These are phyloP conservation scores for Neofusicoccum kwambonambiense DNA, from an alignment of 2,329 filamentous ascomycete genomes.

Conservation along the genomic window DNA sequence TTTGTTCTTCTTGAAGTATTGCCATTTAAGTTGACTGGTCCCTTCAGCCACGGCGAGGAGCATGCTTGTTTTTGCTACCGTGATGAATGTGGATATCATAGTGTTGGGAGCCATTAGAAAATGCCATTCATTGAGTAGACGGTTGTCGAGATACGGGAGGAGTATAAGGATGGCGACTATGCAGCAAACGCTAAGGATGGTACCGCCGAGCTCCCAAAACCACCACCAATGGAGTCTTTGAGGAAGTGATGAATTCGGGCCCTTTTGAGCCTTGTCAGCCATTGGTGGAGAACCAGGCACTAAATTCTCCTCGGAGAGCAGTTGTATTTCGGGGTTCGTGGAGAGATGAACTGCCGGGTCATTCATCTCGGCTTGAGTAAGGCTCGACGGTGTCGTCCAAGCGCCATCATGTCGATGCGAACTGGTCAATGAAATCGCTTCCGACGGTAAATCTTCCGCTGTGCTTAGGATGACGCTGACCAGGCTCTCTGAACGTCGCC, in stretches of 20 bases:
- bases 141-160: slow-evolving; percentile 15
- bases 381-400: too few species aligned
- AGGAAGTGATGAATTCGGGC: background rate
- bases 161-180: slow-evolving; percentile 15
- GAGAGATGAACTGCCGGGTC: too few species aligned
- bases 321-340: too few species aligned
- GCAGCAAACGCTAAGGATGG: slow-evolving; percentile 18
- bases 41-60: slow-evolving; percentile 32
- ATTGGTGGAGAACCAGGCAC: too few species aligned
- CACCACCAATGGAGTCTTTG: background rate
- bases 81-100: slow-evolving; percentile 35
- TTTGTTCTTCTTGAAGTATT: slow-evolving; percentile 23
- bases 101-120: slow-evolving; percentile 29
- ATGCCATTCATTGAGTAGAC: slow-evolving; percentile 19
- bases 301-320: too few species aligned
- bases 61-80: slow-evolving; percentile 31
- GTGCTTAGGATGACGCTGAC: too few species aligned
- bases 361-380: too few species aligned
- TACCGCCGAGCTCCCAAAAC: slow-evolving; percentile 5
- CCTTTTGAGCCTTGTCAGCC: too few species aligned
- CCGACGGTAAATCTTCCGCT: too few species aligned
- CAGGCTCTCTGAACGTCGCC: too few species aligned
- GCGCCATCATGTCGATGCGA: too few species aligned
- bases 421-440: too few species aligned
- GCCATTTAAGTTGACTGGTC: slow-evolving; percentile 41